Evolutionary conservation across 768 basidiomycete genomes (phyloP), one percentile per base, ranked within the genome.

Genomic region (Tulasnella sp.): DNA sequence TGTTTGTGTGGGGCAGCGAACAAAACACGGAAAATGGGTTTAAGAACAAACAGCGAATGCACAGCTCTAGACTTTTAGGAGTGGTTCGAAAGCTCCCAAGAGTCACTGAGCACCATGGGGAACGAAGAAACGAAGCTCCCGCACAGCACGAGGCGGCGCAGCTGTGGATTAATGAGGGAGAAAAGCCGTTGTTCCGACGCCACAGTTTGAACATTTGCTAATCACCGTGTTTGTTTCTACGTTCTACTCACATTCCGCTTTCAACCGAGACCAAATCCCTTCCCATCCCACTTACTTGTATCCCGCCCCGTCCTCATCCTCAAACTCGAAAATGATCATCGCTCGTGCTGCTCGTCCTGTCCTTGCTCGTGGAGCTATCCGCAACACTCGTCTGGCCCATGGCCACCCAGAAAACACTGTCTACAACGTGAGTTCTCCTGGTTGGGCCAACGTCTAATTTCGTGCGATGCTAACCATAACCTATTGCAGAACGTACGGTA

Each of bases 381-480:
- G 58, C 49, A 64, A 68, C 42, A 37, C 75, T 31, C 67, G 70
- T n/a, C 71, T 71, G 29, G 77, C 67, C 37, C 58, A 64, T 25
- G 45, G 67, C 69, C 78, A 79, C 58, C 36, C 75, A 25, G 77
- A 79, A 49, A 79, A 79, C 70, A 78, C 72, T 17, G 77, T 79
- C 29, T 78, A 79, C 74, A 78, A 79, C 52, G 78, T 79, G 72
- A 69, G 78, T 76, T 31, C n/a, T 71, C 17, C 67, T n/a, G 19
- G 29, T 34, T 3, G 12, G 40, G 19, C 64, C 7, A 34, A 14
- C 9, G 8, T 75, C 25, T 36, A 67, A 22, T 36, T 31, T 36
- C 71, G 64, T 14, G 7, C 39, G 29, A 15, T 67, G 22, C 54
- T 68, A 25, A 36, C 36, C 36, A 64, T 12, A 22, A 37, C 6